These are phyloP conservation scores for Phytophthora colocasiae DNA, from an alignment of 352 stramenopile genomes.

Conservation along the genomic window DNA sequence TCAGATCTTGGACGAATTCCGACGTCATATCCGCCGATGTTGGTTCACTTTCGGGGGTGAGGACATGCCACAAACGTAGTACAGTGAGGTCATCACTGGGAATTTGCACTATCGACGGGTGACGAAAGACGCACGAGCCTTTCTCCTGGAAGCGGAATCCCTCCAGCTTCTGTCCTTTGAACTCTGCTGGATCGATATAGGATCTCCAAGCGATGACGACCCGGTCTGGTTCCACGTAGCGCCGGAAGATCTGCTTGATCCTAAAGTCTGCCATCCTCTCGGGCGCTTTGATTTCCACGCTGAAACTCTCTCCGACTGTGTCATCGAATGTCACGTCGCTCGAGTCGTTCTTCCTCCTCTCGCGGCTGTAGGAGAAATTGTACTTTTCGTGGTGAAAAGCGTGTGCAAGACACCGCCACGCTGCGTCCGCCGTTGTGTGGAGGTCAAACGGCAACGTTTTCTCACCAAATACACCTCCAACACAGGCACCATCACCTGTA, in stretches of 20 bases:
- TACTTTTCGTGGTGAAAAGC: slow-evolving; percentile 45
- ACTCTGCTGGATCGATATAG: slow-evolving; percentile 62
- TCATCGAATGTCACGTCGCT: slow-evolving; percentile 34
- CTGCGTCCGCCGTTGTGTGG: slow-evolving; percentile 39
- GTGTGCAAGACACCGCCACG: slow-evolving; percentile 48
- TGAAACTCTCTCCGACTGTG: slow-evolving; percentile 69
- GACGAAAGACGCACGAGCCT: slow-evolving; percentile 62
- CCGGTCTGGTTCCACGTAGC: slow-evolving; percentile 58
- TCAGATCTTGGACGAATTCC: slow-evolving; percentile 44
- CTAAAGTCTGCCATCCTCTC: slow-evolving; percentile 52
- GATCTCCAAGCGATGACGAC: slow-evolving; percentile 70
- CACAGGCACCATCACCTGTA: slow-evolving; percentile 11
- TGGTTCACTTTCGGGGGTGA: slow-evolving; percentile 38
- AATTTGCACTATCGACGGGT: slow-evolving; percentile 24
- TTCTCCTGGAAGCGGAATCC: slow-evolving; percentile 67
- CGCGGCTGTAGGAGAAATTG: slow-evolving; percentile 39
- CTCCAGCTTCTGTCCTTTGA: slow-evolving; percentile 49
- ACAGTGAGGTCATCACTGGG: slow-evolving; percentile 27
- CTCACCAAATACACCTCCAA: slow-evolving; percentile 48
- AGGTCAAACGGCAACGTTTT: slow-evolving; percentile 56
- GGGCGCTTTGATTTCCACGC: slow-evolving; percentile 56
- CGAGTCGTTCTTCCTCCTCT: slow-evolving; percentile 19
- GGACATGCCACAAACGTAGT: slow-evolving; percentile 56
- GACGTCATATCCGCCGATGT: slow-evolving; percentile 16
- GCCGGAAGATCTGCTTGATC: slow-evolving; percentile 65